phyloP scores from a whole-genome alignment of 768 basidiomycete species.

The Mycena vitilis region DNA sequence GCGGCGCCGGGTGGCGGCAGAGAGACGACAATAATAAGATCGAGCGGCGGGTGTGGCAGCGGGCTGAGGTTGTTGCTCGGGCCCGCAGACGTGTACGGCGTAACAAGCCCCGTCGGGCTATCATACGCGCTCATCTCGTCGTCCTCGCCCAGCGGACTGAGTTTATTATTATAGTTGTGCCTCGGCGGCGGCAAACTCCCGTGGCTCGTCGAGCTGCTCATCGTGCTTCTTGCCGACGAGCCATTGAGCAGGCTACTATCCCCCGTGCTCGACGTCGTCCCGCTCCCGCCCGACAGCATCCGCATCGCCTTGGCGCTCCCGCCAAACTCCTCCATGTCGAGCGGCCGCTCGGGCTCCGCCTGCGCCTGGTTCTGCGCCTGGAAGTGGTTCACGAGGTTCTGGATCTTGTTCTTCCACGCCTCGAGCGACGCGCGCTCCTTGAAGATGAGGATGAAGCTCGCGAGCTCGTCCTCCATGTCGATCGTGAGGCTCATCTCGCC shows the following conservation, averaged over 20 bases:
- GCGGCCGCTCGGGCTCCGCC: conserved; percentile 52
- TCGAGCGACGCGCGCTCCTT: conserved; percentile 90
- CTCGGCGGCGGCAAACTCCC: conserved; percentile 60
- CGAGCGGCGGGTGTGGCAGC: conserved; percentile 87
- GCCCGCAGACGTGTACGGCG: conserved; percentile 78
- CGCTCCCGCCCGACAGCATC: conserved; percentile 82
- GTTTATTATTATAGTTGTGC: conserved; percentile 55
- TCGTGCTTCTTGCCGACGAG: conserved; percentile 69
- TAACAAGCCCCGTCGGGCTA: conserved; percentile 66
- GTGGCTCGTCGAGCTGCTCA: conserved; percentile 81
- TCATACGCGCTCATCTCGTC: conserved; percentile 73
- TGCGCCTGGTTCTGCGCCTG: conserved; percentile 63
- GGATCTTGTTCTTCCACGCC: conserved; percentile 88
- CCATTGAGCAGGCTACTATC: conserved; percentile 75
- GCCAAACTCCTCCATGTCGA: conserved; percentile 82
- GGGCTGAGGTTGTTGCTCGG: conserved; percentile 86
- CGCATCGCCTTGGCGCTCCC: conserved; percentile 81
- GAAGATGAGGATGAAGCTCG: conserved; percentile 97
- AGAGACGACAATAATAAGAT: conserved; percentile 92
- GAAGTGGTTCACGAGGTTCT: conserved; percentile 78
- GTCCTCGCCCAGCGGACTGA: conserved; percentile 78
- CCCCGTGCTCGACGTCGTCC: conserved; percentile 71
- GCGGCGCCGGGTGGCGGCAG: conserved; percentile 79
- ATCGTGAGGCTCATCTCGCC: conserved; percentile 95
- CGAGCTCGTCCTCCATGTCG: conserved; percentile 97